phyloP scores from a whole-genome alignment of 495 filamentous ascomycete genomes.

The Podospora pseudocomata region DNA sequence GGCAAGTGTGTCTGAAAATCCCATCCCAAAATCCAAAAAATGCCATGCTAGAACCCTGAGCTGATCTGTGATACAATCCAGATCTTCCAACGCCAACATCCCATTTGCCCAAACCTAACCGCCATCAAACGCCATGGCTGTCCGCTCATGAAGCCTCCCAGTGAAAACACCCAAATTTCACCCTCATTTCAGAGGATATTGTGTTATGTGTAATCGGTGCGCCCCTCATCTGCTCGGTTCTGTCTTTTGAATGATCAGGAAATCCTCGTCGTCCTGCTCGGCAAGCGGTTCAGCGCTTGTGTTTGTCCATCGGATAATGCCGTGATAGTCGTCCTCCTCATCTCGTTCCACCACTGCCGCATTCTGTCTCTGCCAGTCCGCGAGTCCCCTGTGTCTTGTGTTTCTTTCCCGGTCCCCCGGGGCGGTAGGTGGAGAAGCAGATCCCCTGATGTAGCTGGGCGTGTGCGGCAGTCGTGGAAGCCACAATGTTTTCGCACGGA shows the following conservation, averaged over 20 bases:
- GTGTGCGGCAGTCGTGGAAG: slow-evolving; percentile 9
- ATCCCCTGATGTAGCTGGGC: neutral
- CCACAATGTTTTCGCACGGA: slow-evolving; percentile 16
- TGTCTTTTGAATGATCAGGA: neutral
- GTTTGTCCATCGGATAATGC: neutral
- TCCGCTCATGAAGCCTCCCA: neutral
- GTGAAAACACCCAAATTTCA: neutral
- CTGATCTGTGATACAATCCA: neutral
- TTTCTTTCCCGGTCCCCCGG: neutral
- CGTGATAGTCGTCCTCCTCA: slow-evolving; percentile 4
- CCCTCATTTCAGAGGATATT: neutral
- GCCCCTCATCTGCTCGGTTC: neutral
- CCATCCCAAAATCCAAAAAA: neutral
- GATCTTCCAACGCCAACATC: neutral
- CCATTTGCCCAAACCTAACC: neutral
- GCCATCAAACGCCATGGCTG: neutral
- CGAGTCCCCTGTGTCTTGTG: neutral
- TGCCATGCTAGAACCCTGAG: neutral
- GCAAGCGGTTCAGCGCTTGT: neutral
- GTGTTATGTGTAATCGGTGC: neutral
- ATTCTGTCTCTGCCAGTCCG: neutral
- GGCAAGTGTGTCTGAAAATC: neutral
- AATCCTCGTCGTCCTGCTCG: neutral
- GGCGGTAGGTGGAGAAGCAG: neutral
- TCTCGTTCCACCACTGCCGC: slow-evolving; percentile 1